Evolutionary conservation across 2,329 filamentous ascomycete species (phyloP), one percentile per base, ranked within the genome.

Genomic region (Penicillium sp.): DNA sequence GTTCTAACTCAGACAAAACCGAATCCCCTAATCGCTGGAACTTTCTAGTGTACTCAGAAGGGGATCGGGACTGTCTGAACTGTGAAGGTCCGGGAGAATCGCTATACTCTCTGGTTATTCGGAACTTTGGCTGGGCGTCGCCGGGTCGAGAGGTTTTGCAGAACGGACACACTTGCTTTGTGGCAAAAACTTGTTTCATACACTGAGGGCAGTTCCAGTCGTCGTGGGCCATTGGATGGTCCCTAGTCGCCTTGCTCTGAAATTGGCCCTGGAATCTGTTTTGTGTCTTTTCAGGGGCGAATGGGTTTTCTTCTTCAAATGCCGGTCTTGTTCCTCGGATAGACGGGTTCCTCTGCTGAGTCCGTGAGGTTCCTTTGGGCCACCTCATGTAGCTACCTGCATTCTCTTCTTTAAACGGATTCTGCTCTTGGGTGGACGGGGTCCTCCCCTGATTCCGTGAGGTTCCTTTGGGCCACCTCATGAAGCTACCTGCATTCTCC

Each of bases 1-100:
- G 49, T 15, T 56, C 54, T 38, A 49, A 43, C n/a, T 70, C 68
- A 2, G 57, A 55, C 19, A 66, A 50, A 4, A 67, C 19, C 1
- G 66, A 62, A 15, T 58, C 61, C 33, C 61, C 57, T 10, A 71
- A 47, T 49, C 52, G 62, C 39, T 61, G 63, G n/a, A 70, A 65
- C 43, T 65, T 70, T 2, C 42, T 36, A 31, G 56, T 45, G n/a
- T 64, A 49, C 38, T 57, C 54, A 10, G 53, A 38, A 15, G 49
- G 45, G 2, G 47, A 25, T n/a, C 42, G 36, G 12, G 48, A 25
- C 15, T 36, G 35, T 57, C 59, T 38, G 29, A 36, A n/a, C 33
- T 54, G 45, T 17, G 36, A 42, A 41, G 36, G 21, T 3, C 8
- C 8, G 23, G 36, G 15, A 19, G 45, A 50, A 21, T 50, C 36